These are phyloP conservation scores for Pogostemon cablin DNA, from an alignment of 257 asterid species.

Conservation along the genomic window DNA sequence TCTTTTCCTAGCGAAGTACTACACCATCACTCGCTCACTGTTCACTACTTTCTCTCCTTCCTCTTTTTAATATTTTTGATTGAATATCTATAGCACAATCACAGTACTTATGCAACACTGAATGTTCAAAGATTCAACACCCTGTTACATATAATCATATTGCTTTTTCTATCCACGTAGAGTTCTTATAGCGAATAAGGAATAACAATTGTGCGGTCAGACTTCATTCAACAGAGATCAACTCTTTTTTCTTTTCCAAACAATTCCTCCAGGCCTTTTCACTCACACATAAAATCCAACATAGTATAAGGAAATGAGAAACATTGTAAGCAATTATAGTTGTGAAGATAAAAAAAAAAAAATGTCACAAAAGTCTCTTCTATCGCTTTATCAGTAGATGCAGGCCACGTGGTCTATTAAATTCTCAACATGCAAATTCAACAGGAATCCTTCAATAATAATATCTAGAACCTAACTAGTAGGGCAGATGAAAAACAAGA, in stretches of 20 bases:
- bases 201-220: background rate
- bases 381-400: slow-evolving; percentile 17
- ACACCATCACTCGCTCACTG: too few species aligned
- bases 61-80: background rate
- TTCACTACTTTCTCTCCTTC: background rate
- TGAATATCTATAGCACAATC: background rate
- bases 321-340: background rate
- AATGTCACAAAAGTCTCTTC: background rate
- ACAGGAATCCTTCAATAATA: slow-evolving; percentile 1
- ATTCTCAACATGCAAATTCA: background rate
- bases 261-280: too few species aligned
- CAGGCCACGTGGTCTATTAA: background rate
- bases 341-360: slow-evolving; percentile 11
- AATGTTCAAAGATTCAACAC: background rate
- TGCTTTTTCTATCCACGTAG: background rate
- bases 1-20: too few species aligned
- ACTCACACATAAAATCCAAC: too few species aligned
- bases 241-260: too few species aligned
- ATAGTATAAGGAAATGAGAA: too few species aligned
- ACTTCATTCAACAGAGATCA: background rate
- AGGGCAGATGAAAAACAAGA: slow-evolving; percentile 21
- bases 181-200: too few species aligned
- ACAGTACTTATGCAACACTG: background rate
- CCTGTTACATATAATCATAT: background rate
- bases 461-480: slow-evolving; percentile 1